Evolutionary conservation across 495 filamentous ascomycete species (phyloP), one percentile per base, ranked within the genome.

Genomic region (Trichodelitschia bisporula): DNA sequence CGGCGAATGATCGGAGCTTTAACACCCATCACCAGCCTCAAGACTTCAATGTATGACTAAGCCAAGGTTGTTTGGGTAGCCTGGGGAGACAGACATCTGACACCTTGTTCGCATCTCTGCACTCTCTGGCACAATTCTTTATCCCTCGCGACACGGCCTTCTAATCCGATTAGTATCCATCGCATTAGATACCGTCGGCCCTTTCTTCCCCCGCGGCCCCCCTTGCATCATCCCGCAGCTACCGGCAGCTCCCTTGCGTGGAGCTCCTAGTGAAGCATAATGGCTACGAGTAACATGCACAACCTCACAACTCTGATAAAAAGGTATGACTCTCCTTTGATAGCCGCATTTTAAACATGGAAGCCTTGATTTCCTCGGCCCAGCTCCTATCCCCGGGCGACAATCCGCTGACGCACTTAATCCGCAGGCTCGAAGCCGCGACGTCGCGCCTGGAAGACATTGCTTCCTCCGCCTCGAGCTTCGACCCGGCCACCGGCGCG

Each of bases 251-350:
- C 33, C 29, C 21, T 8, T 24, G 12, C 21, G 21, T 12, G 21
- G 8, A 24, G 21, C 21, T 24, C n/a, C n/a, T n/a, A n/a, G n/a
- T n/a, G 26, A 32, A 36, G 6, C n/a, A n/a, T n/a, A 19, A 69
- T 66, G 59, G 59, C 59, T 40, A 50, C 53, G 32, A 57, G 51
- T 54, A 73, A 79, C 44, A 91, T 95, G 77, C 71, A 95, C 59
- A 93, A 93, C 48, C 56, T 97, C 36, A 86, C 79, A 26, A 95
- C 86, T 32, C 64, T 97, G 41, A 92, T 97, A 61, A 97, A 97
- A 66, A 69, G 86, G 86, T 95, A 64, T 42, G 66, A 5, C 17
- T 10, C 27, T 37, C 25, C 33, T 20, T 8, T 11, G 18, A 12
- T 12, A 15, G 12, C 8, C 10, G 26, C 6, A n/a, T 15, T 28